phyloP scores from a whole-genome alignment of 2,329 filamentous ascomycete genomes.

The Colletotrichum shisoi region DNA sequence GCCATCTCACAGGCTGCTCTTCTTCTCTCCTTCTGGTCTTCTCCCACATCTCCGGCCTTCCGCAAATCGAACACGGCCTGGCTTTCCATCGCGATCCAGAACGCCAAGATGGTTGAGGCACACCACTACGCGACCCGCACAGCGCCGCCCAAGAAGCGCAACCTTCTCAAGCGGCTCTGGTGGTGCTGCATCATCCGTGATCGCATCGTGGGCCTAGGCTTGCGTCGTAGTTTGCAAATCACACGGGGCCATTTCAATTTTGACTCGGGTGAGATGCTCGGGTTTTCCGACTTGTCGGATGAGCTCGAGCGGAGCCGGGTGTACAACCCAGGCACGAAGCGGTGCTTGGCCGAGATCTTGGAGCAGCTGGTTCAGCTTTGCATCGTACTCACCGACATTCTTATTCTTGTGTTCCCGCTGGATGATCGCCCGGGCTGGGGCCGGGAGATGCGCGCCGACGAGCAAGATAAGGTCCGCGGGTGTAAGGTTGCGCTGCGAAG shows the following conservation, averaged over 20 bases:
- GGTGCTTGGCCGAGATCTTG: constrained; percentile 55
- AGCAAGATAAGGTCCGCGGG: constrained; percentile 46
- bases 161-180: constrained; percentile 60
- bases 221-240: constrained; percentile 61
- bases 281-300: constrained; percentile 55
- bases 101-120: constrained; percentile 56
- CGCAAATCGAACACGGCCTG: constrained; percentile 57
- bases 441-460: constrained; percentile 46
- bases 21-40: constrained; percentile 55
- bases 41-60: constrained; percentile 43
- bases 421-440: constrained; percentile 54
- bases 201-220: constrained; percentile 57
- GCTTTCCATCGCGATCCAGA: constrained; percentile 60
- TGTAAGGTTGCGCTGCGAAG: constrained; percentile 50
- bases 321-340: constrained; percentile 57
- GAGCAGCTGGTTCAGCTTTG: constrained; percentile 57
- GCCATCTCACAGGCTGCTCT: constrained; percentile 54
- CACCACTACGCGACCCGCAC: constrained; percentile 52
- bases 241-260: constrained; percentile 57
- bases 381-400: constrained; percentile 57
- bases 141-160: constrained; percentile 50
- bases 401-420: constrained; percentile 56
- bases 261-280: constrained; percentile 49
- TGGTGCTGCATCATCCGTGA: constrained; percentile 64
- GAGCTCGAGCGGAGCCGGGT: constrained; percentile 57